Evolutionary conservation across 345 rosid genomes (phyloP).

Genomic region (Laguncularia racemosa): DNA sequence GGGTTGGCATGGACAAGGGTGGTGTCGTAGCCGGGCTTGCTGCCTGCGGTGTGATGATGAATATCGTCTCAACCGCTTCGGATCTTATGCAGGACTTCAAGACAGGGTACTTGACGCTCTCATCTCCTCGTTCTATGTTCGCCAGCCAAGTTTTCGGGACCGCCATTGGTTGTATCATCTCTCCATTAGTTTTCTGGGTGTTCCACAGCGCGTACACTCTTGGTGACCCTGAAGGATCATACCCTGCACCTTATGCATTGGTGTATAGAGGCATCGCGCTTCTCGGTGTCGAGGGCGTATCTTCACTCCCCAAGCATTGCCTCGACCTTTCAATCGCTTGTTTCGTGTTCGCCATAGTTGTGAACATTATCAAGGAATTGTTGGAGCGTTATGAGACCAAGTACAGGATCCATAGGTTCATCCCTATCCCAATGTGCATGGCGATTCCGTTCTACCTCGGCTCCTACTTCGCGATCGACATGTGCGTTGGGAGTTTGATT

Average conservation of each 20-base stretch:
- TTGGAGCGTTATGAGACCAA: constrained; percentile 25
- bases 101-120: constrained; percentile 81
- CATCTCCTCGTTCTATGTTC: constrained; percentile 89
- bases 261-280: constrained; percentile 74
- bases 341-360: constrained; percentile 34
- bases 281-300: constrained; percentile 61
- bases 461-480: constrained; percentile 73
- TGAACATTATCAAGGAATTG: constrained; percentile 33
- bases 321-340: constrained; percentile 41
- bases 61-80: constrained; percentile 90
- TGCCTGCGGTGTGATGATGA: constrained; percentile 93
- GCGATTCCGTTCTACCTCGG: constrained; percentile 96
- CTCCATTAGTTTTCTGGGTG: constrained; percentile 78
- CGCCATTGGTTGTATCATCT: constrained; percentile 55
- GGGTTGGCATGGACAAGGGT: constrained; percentile 60
- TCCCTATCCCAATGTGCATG: constrained; percentile 94
- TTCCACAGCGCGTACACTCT: constrained; percentile 69
- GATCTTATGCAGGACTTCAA: constrained; percentile 93
- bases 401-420: constrained; percentile 30
- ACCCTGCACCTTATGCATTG: constrained; percentile 71
- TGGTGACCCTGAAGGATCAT: constrained; percentile 57
- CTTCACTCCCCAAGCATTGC: constrained; percentile 69
- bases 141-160: constrained; percentile 74
- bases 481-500: constrained; percentile 84
- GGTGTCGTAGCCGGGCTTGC: constrained; percentile 81